Evolutionary conservation across 202 grass and related monocot species (phyloP), one percentile per base, ranked within the genome.

Genomic region (Setaria italica): DNA sequence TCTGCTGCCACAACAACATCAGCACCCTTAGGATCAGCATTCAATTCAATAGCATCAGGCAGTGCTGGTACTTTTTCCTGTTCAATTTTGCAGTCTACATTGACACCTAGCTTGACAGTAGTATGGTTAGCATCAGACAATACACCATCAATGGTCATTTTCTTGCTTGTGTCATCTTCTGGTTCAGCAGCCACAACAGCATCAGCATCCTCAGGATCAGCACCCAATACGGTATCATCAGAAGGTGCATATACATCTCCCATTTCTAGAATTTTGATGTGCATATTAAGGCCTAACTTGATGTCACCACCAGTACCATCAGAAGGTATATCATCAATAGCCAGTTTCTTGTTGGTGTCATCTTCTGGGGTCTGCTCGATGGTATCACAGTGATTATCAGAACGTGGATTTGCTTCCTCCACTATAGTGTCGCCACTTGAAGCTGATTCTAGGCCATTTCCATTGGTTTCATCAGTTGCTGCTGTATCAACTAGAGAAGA

Each of bases 391-490:
- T 74, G 47, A 50, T 16, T 17, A 50, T 90, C 74, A 83, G 66
- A 55, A 48, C 33, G 51, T 30, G 41, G 41, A 79, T 72, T 55
- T 67, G 39, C 88, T 82, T 85, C 87, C 62, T 82, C 59, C 60
- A 78, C 41, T 62, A 7, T 13, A 79, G n/a, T 19, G 20, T 79
- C 55, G 3, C 48, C 37, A 72, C 35, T 79, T 80, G 71, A 34
- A 90, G 51, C 6, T 77, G 78, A 72, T 67, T 45, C 77, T 69
- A 80, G 53, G 51, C 46, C 42, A 79, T 64, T 42, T 82, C 39
- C 76, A 68, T 86, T 64, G 21, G 89, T 57, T 90, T 77, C 86
- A 82, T 72, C 55, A 76, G 57, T 56, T 87, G 50, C 63, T 13
- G 62, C 11, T 50, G 19, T 50, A 72, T 72, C 45, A 4, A 49